These are phyloP conservation scores for Hydrangea macrophylla DNA, from an alignment of 148 eudicot species.

Conservation along the genomic window DNA sequence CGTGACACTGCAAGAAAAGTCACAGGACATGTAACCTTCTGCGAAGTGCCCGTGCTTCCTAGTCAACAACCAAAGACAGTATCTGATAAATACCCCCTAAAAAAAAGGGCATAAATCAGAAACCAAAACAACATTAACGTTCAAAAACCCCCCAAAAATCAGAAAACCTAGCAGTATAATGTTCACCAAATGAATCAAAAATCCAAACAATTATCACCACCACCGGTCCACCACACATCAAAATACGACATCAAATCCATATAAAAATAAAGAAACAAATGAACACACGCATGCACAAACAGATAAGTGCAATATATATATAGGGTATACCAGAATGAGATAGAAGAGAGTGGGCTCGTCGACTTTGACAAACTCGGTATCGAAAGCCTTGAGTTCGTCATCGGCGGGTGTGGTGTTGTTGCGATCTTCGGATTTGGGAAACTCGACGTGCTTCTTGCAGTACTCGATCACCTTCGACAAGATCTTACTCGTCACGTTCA, in stretches of 20 bases:
- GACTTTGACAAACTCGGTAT: constrained; percentile 21
- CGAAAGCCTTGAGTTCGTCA: constrained; percentile 21
- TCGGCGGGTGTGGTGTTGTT: not conserved
- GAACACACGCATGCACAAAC: not conserved
- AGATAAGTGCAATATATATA: not conserved
- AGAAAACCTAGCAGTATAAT: no score
- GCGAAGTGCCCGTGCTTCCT: no score
- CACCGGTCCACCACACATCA: not conserved
- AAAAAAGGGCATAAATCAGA: no score
- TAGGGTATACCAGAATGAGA: constrained; percentile 32
- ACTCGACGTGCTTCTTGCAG: constrained; percentile 28
- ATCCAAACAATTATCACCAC: not conserved
- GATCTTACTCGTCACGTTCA: constrained; percentile 24
- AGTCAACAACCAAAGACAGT: no score
- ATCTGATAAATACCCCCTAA: no score
- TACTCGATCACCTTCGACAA: constrained; percentile 30
- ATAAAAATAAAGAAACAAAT: no score
- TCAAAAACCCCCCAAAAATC: no score
- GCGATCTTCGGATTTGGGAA: constrained; percentile 7
- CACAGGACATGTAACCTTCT: no score
- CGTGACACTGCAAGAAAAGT: no score
- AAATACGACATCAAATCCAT: not conserved
- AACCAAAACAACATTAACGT: no score
- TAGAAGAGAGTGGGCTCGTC: constrained; percentile 28
- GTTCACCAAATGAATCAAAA: no score